Percentiles rank a stretch among this genome's conserved stretches.
These are phyloP conservation scores for Poronia punctata DNA, from an alignment of 495 filamentous ascomycete species.

Conservation along the genomic window DNA sequence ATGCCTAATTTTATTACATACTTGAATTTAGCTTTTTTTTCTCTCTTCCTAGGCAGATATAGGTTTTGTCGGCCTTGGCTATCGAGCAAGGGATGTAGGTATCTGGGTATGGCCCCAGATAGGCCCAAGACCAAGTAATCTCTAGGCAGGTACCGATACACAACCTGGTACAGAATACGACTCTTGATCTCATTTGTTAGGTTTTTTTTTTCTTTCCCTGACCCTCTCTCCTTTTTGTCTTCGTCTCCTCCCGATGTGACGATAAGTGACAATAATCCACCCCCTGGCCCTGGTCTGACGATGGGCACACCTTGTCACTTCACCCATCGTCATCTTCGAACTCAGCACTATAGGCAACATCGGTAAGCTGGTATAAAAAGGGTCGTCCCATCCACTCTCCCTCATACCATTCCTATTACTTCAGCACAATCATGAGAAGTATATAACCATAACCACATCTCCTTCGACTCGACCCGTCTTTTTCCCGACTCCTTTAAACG, in stretches of 20 bases:
- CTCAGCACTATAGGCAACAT: not conserved
- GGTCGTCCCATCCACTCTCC: constrained; percentile 4
- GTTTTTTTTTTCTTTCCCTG: not conserved
- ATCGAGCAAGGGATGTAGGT: no score
- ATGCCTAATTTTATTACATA: no score
- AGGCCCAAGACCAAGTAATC: no score
- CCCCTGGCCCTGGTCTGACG: constrained; percentile 9
- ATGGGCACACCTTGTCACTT: constrained; percentile 4
- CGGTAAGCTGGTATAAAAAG: constrained; percentile 4
- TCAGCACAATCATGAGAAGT: constrained; percentile 1
- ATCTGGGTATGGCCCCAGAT: no score
- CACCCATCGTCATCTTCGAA: constrained; percentile 7
- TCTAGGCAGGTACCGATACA: no score
- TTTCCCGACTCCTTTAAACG: no score
- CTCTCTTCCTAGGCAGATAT: no score
- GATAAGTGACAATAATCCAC: not conserved
- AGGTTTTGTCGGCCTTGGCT: no score
- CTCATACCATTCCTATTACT: not conserved
- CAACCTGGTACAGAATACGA: no score
- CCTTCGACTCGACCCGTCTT: no score
- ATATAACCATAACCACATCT: no score
- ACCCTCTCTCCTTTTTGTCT: not conserved
- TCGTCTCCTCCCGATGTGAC: not conserved
- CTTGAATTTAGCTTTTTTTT: no score
- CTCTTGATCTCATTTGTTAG: constrained; percentile 1